phyloP scores from a whole-genome alignment of 2,329 filamentous ascomycete genomes.

The Ophiostoma montium region DNA sequence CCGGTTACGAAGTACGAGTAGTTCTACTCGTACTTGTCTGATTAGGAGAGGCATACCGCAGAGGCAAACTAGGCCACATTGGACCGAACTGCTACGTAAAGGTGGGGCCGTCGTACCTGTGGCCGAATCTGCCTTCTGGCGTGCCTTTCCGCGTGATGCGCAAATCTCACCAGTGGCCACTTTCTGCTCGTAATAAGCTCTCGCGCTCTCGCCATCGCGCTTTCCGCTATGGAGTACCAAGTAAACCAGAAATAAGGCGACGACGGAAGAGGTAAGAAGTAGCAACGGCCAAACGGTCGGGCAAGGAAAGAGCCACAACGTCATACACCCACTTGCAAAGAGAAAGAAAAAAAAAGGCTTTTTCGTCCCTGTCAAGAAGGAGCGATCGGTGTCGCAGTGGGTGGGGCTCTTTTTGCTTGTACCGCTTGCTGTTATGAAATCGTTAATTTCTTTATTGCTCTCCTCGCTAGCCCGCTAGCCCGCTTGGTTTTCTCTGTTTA shows the following conservation, averaged over 20 bases:
- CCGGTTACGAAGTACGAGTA: neutral
- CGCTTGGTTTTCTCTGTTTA: slow-evolving; percentile 4
- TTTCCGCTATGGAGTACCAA: no score
- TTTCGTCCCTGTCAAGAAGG: neutral
- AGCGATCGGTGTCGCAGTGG: neutral
- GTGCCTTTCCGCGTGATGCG: neutral
- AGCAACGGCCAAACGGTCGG: no score
- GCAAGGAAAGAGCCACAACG: no score
- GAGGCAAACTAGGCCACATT: neutral
- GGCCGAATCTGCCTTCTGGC: neutral
- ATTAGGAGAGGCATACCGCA: neutral
- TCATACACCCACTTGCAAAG: no score
- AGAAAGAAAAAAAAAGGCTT: no score
- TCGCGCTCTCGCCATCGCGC: no score
- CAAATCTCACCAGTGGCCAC: no score
- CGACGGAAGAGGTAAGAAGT: no score
- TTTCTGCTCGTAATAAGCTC: no score
- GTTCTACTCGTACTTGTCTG: neutral
- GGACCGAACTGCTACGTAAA: no score
- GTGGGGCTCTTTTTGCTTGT: neutral
- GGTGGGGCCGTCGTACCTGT: neutral
- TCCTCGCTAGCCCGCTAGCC: neutral
- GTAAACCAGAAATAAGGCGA: no score
- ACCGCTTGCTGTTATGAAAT: neutral
- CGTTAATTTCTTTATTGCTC: neutral